Evolutionary conservation across 2,329 filamentous ascomycete species (phyloP).

Genomic region (Xylariaceae sp.): DNA sequence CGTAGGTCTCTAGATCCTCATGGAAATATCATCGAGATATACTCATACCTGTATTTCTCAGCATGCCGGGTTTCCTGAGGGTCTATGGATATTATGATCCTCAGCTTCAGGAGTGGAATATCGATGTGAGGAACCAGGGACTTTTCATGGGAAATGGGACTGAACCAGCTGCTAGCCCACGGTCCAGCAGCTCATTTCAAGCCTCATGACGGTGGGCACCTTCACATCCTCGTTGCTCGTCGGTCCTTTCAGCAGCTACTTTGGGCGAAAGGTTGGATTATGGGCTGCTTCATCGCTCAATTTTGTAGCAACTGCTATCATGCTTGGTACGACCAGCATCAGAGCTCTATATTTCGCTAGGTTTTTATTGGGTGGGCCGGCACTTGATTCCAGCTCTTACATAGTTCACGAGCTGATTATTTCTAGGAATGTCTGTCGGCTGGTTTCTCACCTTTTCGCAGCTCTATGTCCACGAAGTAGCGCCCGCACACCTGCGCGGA

Average conservation of each 20-base stretch:
- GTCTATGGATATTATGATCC: conserved; percentile 30
- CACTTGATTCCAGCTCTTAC: background rate
- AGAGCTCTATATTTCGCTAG: conserved; percentile 27
- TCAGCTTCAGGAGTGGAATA: conserved; percentile 21
- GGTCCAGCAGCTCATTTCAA: conserved; percentile 32
- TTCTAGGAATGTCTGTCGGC: conserved; percentile 29
- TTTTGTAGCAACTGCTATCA: conserved; percentile 24
- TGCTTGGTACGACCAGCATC: conserved; percentile 26
- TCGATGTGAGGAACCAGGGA: conserved; percentile 19
- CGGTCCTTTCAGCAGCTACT: conserved; percentile 24
- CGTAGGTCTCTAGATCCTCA: conserved; percentile 9
- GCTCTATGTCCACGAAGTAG: conserved; percentile 33
- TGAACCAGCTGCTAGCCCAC: conserved; percentile 17
- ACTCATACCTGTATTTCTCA: background rate
- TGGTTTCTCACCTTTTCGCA: conserved; percentile 33
- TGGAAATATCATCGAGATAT: too few relatives aligned
- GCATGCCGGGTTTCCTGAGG: conserved; percentile 30
- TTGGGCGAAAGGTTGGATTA: conserved; percentile 23
- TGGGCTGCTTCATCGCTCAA: conserved; percentile 26
- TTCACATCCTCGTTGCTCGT: conserved; percentile 27
- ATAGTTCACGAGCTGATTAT: background rate
- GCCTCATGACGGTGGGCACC: conserved; percentile 31
- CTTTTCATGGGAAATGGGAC: background rate
- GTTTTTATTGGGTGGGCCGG: conserved; percentile 22
- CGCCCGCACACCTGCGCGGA: conserved; percentile 31